Conservation (phyloP, 108 stramenopile genomes). For the Asterionellopsis glacialis region DNA sequence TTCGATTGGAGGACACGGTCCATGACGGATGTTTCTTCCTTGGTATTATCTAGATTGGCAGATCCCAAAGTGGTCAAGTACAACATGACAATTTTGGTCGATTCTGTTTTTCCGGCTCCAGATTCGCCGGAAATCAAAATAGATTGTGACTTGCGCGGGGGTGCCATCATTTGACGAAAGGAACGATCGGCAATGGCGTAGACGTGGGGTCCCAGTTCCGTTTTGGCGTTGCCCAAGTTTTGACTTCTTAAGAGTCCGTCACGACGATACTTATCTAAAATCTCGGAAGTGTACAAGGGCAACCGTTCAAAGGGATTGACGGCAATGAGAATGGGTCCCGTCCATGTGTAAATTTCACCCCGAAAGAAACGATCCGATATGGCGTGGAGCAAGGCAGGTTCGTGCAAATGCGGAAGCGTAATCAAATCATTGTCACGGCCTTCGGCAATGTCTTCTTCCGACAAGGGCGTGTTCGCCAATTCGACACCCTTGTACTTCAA, state of each 20-base stretch:
- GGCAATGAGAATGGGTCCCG: slow-evolving; percentile 97
- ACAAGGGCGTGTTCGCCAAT: slow-evolving; percentile 72
- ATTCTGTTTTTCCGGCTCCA: slow-evolving; percentile 96
- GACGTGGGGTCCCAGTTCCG: slow-evolving; percentile 86
- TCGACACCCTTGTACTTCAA: slow-evolving; percentile 81
- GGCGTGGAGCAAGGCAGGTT: slow-evolving; percentile 96
- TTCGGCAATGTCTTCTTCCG: slow-evolving; percentile 63
- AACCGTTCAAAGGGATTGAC: slow-evolving; percentile 97
- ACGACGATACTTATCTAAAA: slow-evolving; percentile 80
- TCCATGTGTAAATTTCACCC: slow-evolving; percentile 98
- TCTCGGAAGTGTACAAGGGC: slow-evolving; percentile 85
- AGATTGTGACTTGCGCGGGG: slow-evolving; percentile 77
- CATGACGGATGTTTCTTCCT: slow-evolving; percentile 68
- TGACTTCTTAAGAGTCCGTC: slow-evolving; percentile 80
- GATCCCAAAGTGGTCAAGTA: slow-evolving; percentile 82
- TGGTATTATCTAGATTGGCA: not conserved
- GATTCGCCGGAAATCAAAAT: slow-evolving; percentile 93
- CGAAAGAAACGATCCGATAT: slow-evolving; percentile 82
- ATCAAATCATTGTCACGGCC: slow-evolving; percentile 92
- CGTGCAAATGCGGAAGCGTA: slow-evolving; percentile 94
- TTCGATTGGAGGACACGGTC: slow-evolving; percentile 94
- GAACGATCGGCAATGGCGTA: slow-evolving; percentile 88
- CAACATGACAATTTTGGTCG: slow-evolving; percentile 94
- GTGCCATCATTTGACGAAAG: slow-evolving; percentile 88
- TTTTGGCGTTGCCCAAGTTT: slow-evolving; percentile 51